Evolutionary conservation across 2,329 filamentous ascomycete genomes (phyloP).

Genomic region (Aspergillus carbonarius): DNA sequence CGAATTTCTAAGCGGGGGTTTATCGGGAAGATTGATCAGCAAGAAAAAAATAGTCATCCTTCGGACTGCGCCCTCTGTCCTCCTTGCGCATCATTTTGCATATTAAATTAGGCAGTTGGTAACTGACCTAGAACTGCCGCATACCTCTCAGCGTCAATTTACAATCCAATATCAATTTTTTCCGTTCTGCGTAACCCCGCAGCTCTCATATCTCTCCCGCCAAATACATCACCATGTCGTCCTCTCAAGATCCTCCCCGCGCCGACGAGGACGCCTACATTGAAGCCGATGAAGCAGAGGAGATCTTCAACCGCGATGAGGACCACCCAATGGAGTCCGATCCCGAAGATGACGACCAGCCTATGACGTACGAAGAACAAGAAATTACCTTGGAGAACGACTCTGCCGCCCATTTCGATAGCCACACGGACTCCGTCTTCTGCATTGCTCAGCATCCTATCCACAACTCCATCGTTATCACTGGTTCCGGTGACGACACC

Average conservation of each 20-base stretch:
- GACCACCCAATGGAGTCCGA: conserved; percentile 80
- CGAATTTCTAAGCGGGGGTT: conserved; percentile 31
- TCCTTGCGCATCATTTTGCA: neutral
- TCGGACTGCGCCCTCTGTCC: neutral
- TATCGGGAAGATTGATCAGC: conserved; percentile 13
- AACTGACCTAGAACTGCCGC: neutral
- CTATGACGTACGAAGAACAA: conserved; percentile 51
- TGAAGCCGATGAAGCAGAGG: conserved; percentile 72
- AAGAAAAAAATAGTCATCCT: conserved; percentile 10
- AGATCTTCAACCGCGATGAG: conserved; percentile 67
- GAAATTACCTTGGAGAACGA: conserved; percentile 87
- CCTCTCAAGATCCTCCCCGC: conserved; percentile 36
- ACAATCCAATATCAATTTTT: no score
- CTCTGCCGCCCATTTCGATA: conserved; percentile 87
- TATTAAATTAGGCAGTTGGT: neutral
- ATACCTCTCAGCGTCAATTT: neutral
- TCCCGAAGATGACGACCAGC: conserved; percentile 55
- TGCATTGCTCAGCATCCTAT: conserved; percentile 89
- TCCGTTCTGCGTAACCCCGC: neutral
- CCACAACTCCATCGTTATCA: conserved; percentile 74
- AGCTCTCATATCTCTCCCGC: neutral
- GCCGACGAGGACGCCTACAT: conserved; percentile 70
- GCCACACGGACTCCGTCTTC: conserved; percentile 88
- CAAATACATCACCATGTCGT: conserved; percentile 29
- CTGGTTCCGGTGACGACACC: conserved; percentile 81